Conservation (phyloP, 1,284 basidiomycete genomes). For the Trichosporon ovoides region DNA sequence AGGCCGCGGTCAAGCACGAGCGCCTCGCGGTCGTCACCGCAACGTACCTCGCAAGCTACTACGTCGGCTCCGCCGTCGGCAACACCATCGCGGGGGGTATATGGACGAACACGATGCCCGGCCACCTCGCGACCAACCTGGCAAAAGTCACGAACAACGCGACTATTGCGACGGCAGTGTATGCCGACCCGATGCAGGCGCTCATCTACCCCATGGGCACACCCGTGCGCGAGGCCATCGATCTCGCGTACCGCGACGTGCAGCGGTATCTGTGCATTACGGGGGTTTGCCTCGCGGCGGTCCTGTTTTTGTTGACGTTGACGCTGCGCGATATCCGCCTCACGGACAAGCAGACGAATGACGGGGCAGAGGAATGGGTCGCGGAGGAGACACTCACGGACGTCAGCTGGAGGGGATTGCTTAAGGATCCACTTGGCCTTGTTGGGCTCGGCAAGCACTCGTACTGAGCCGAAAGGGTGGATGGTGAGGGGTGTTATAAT, state of each 20-base stretch:
- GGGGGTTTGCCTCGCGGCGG: slow-evolving; percentile 35
- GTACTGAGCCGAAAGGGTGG: background rate
- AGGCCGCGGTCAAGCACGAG: slow-evolving; percentile 48
- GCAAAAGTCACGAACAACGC: slow-evolving; percentile 28
- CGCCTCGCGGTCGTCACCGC: slow-evolving; percentile 46
- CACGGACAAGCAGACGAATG: slow-evolving; percentile 34
- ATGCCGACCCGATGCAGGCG: slow-evolving; percentile 34
- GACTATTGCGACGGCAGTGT: slow-evolving; percentile 37
- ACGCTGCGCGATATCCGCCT: slow-evolving; percentile 31
- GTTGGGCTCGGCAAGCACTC: background rate
- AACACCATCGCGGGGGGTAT: slow-evolving; percentile 49
- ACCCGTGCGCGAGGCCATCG: slow-evolving; percentile 38
- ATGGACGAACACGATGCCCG: slow-evolving; percentile 36
- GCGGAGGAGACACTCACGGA: background rate
- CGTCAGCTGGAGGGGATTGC: background rate
- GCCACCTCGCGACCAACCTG: slow-evolving; percentile 16
- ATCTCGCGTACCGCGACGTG: slow-evolving; percentile 34
- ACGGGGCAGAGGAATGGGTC: slow-evolving; percentile 27
- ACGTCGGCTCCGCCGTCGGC: slow-evolving; percentile 48
- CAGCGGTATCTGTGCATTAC: slow-evolving; percentile 41
- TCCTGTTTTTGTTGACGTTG: slow-evolving; percentile 28
- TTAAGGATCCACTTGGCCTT: background rate
- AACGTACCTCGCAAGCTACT: slow-evolving; percentile 47
- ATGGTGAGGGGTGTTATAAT: too few relatives aligned
- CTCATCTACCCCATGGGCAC: slow-evolving; percentile 42